Evolutionary conservation across 2,329 filamentous ascomycete species (phyloP).

Genomic region (Colletotrichum tropicale): DNA sequence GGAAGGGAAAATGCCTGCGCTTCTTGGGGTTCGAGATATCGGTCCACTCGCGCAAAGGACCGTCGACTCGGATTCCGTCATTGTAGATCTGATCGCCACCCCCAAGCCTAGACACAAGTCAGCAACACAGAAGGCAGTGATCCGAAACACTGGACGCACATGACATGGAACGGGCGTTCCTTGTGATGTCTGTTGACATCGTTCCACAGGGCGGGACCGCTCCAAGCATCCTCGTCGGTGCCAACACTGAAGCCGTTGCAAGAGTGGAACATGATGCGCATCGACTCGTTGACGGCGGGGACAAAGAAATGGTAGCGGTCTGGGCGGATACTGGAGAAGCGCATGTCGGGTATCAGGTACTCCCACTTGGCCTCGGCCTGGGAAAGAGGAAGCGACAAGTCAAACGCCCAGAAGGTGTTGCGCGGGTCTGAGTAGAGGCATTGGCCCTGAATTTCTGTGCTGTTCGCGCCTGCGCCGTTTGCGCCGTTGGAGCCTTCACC

Average conservation of each 20-base stretch:
- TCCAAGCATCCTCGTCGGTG: constrained; percentile 84
- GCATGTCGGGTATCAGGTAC: constrained; percentile 74
- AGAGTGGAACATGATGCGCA: constrained; percentile 99
- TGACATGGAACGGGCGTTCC: constrained; percentile 87
- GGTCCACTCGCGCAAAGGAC: constrained; percentile 83
- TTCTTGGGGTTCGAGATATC: constrained; percentile 82
- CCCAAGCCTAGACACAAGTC: constrained; percentile 67
- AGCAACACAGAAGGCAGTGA: constrained; percentile 12
- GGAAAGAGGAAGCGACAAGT: constrained; percentile 77
- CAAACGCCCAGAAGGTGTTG: constrained; percentile 94
- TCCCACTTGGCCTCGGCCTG: constrained; percentile 75
- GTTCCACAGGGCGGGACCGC: constrained; percentile 92
- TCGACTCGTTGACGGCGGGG: constrained; percentile 80
- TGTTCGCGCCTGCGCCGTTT: constrained; percentile 13
- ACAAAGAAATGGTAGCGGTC: constrained; percentile 79
- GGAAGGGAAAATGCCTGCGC: constrained; percentile 79
- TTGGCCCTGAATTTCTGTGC: constrained; percentile 49
- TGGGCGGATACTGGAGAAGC: constrained; percentile 62
- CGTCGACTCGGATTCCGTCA: constrained; percentile 85
- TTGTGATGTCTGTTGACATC: constrained; percentile 86
- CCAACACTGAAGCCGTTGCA: constrained; percentile 96
- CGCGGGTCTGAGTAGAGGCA: constrained; percentile 68
- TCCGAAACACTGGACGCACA: constrained; percentile 50
- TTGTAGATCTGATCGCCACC: constrained; percentile 98
- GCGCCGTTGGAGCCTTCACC: constrained; percentile 30